A percentile compares a stretch with the other conserved stretches of the same genome.
These are phyloP conservation scores for Aspergillus wentii DNA, from an alignment of 495 filamentous ascomycete genomes.

Conservation along the genomic window DNA sequence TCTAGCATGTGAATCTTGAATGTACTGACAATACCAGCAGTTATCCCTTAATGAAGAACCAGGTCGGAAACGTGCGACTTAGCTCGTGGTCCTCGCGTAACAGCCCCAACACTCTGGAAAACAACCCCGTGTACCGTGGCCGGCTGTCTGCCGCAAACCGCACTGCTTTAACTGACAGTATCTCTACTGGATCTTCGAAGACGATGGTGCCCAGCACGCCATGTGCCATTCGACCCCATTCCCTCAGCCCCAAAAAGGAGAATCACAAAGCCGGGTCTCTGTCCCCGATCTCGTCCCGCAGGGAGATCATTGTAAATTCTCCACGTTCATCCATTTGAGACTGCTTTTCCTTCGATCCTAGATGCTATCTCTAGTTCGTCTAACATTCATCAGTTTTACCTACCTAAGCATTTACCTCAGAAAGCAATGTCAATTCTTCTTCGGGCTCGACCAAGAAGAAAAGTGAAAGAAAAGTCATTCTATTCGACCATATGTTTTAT, in stretches of 20 bases:
- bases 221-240: constrained; percentile 14
- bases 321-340: constrained; percentile 16
- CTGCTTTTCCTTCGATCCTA: too few species aligned
- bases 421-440: too few species aligned
- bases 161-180: constrained; percentile 25
- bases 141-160: constrained; percentile 19
- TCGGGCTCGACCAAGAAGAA: too few species aligned
- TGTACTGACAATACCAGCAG: constrained; percentile 25
- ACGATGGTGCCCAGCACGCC: constrained; percentile 23
- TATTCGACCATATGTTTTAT: too few species aligned
- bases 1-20: neutral
- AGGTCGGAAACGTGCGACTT: constrained; percentile 21
- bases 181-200: constrained; percentile 28
- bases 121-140: constrained; percentile 24
- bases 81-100: constrained; percentile 26
- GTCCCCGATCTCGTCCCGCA: constrained; percentile 31
- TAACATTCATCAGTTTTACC: too few species aligned
- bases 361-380: too few species aligned
- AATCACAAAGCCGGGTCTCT: constrained; percentile 27
- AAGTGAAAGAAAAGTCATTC: too few species aligned
- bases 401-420: too few species aligned
- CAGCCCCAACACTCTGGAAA: constrained; percentile 24
- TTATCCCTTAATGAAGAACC: constrained; percentile 31
- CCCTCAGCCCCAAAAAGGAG: constrained; percentile 31
- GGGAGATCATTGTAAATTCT: constrained; percentile 22